These are phyloP conservation scores for Xylariaceae sp. DNA, from an alignment of 2,329 filamentous ascomycete genomes.

Conservation along the genomic window DNA sequence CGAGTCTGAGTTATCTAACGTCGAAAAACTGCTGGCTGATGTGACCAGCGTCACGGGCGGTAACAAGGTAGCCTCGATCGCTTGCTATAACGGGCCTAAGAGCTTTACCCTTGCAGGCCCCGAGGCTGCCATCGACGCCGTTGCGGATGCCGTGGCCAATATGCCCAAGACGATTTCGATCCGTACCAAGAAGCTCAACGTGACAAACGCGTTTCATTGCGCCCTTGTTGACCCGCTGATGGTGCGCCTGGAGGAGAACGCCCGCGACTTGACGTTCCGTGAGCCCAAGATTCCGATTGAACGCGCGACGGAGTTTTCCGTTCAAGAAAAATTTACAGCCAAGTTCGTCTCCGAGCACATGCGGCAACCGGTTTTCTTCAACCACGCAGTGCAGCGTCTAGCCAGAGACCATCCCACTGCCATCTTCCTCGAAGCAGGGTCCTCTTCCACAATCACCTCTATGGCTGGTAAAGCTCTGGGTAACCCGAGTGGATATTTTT, in stretches of 20 bases:
- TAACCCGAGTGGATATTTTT: slow-evolving; percentile 15
- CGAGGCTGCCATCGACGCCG: slow-evolving; percentile 38
- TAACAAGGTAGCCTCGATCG: slow-evolving; percentile 40
- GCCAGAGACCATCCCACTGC: slow-evolving; percentile 33
- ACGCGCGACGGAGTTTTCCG: slow-evolving; percentile 24
- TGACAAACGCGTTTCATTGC: slow-evolving; percentile 56
- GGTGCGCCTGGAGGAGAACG: slow-evolving; percentile 35
- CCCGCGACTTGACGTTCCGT: slow-evolving; percentile 39
- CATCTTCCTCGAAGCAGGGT: slow-evolving; percentile 52
- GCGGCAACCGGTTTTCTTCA: slow-evolving; percentile 51
- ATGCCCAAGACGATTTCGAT: slow-evolving; percentile 18
- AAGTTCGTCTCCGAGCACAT: slow-evolving; percentile 45
- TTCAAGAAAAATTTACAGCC: slow-evolving; percentile 1
- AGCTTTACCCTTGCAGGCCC: slow-evolving; percentile 52
- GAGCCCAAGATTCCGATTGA: slow-evolving; percentile 43
- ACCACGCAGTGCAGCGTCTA: slow-evolving; percentile 49
- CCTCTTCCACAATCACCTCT: slow-evolving; percentile 42
- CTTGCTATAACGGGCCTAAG: slow-evolving; percentile 53
- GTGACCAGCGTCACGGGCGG: neutral
- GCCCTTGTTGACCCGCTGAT: slow-evolving; percentile 46
- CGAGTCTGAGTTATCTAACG: slow-evolving; percentile 38
- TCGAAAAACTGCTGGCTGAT: slow-evolving; percentile 32
- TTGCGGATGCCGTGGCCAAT: slow-evolving; percentile 19
- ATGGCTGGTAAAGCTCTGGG: slow-evolving; percentile 41
- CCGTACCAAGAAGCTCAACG: slow-evolving; percentile 47